Percentiles rank a stretch among this genome's conserved stretches.
phyloP scores from a whole-genome alignment of 2,329 filamentous ascomycete genomes.

The Fonsecaea multimorphosa region DNA sequence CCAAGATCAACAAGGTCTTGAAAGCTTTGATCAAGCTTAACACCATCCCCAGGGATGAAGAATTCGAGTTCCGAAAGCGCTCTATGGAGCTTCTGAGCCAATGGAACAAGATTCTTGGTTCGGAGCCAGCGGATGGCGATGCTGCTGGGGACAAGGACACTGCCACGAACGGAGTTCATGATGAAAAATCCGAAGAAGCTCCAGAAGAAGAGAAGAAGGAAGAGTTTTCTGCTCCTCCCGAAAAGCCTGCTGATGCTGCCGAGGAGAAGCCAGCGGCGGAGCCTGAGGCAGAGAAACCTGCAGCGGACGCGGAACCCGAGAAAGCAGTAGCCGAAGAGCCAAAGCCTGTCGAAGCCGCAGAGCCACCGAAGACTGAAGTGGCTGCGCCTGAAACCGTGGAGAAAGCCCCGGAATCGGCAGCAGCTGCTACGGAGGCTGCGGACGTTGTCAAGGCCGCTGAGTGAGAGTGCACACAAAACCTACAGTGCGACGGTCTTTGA shows the following conservation, averaged over 20 bases:
- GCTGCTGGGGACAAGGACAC: slow-evolving; percentile 50
- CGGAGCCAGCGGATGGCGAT: slow-evolving; percentile 56
- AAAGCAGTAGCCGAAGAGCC: slow-evolving; percentile 15
- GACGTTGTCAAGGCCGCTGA: slow-evolving; percentile 38
- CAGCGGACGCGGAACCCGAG: slow-evolving; percentile 11
- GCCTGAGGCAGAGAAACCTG: slow-evolving; percentile 24
- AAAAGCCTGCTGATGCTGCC: slow-evolving; percentile 43
- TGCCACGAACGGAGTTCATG: slow-evolving; percentile 46
- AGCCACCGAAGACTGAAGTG: slow-evolving; percentile 23
- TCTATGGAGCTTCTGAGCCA: slow-evolving; percentile 79
- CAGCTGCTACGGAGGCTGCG: slow-evolving; percentile 34
- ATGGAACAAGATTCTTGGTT: slow-evolving; percentile 84
- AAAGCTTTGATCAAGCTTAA: slow-evolving; percentile 91
- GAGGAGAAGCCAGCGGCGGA: slow-evolving; percentile 39
- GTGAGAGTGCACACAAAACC: slow-evolving; percentile 13
- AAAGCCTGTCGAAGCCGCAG: slow-evolving; percentile 20
- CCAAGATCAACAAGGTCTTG: slow-evolving; percentile 98
- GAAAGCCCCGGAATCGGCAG: slow-evolving; percentile 36
- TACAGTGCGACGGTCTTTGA: not conserved
- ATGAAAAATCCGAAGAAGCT: slow-evolving; percentile 42
- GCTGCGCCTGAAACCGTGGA: slow-evolving; percentile 33
- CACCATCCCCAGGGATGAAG: slow-evolving; percentile 83
- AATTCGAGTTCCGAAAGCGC: slow-evolving; percentile 86
- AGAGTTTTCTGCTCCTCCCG: slow-evolving; percentile 31
- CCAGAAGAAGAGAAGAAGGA: slow-evolving; percentile 43